Base-by-base conservation (phyloP, 2,329 filamentous ascomycete genomes). In the Penicillium italicum region DNA sequence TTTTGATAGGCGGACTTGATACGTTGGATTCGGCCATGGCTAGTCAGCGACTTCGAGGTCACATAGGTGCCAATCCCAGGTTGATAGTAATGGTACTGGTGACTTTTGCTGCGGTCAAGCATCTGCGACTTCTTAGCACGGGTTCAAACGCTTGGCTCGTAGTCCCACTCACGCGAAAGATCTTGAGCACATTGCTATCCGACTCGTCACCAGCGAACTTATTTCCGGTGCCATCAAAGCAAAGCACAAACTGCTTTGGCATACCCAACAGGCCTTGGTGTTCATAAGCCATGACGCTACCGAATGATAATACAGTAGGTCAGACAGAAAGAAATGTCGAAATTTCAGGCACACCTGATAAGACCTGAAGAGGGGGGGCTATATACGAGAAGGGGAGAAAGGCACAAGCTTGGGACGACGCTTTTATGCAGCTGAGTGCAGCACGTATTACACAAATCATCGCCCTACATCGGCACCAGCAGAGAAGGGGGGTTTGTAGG, bases 1-100 rank as follows among this genome's bases (percentile, higher is more conserved):
- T 74, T 74, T 28, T 69, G 54, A 50, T 73, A 73, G 26, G 69
- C 69, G 16, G 69, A 72, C 63, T 90, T 90, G 57, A 87, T 85
- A 53, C 72, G 69, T 53, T 72, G 69, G 24, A 74, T 62, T 22
- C 69, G 66, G 26, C 72, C 69, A 55, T 67, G 65, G 49, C 68
- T 69, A 28, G 66, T 64, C 6, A 76, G 62, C 7, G 71, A 70
- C 30, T 67, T 69, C 3, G 68, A 66, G 0, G 72, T 73, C 51
- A 76, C 73, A 59, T 78, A 77, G 24, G 76, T 78, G 22, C 76
- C 76, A 60, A 77, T 77, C 5, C 76, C 76, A 2, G 76, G 72
- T 50, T 76, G 74, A 58, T 76, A 76, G 56, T 76, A 76, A 57
- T 76, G 74, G 59, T 72, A 75, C 50, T 75, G 72, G 52, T 71